Conservation (phyloP, 805 yeast genomes). For the Candida tammaniensis region DNA sequence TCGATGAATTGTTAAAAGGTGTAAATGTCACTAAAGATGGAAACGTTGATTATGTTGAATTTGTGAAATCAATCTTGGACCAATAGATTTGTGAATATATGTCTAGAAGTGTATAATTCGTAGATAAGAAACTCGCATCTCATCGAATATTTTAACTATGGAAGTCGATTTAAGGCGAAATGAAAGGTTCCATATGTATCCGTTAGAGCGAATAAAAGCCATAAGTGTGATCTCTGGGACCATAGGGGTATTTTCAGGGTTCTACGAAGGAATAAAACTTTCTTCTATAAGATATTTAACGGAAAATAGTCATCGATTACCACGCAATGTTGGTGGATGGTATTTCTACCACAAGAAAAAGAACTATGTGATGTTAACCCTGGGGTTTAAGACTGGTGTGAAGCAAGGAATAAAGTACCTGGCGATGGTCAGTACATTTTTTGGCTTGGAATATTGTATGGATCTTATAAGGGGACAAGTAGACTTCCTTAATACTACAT, state of each 20-base stretch:
- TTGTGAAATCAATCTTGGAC: slow-evolving; percentile 88
- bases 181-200: slow-evolving; percentile 51
- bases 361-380: slow-evolving; percentile 65
- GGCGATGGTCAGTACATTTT: slow-evolving; percentile 45
- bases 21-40: slow-evolving; percentile 92
- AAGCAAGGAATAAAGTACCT: slow-evolving; percentile 36
- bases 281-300: slow-evolving; percentile 65
- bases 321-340: slow-evolving; percentile 80
- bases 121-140: neutral
- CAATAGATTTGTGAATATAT: slow-evolving; percentile 45
- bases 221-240: slow-evolving; percentile 36
- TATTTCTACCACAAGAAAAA: slow-evolving; percentile 82
- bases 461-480: slow-evolving; percentile 52
- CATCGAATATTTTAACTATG: neutral
- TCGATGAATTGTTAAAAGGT: slow-evolving; percentile 93
- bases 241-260: slow-evolving; percentile 53
- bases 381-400: slow-evolving; percentile 51
- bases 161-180: slow-evolving; percentile 12
- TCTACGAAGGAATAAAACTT: slow-evolving; percentile 53
- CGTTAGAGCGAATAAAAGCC: slow-evolving; percentile 43
- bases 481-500: slow-evolving; percentile 63
- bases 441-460: slow-evolving; percentile 59
- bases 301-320: slow-evolving; percentile 80
- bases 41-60: slow-evolving; percentile 90
- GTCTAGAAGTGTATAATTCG: neutral